Conservation (phyloP, 441 rosid species). For the Jatropha multifida region DNA sequence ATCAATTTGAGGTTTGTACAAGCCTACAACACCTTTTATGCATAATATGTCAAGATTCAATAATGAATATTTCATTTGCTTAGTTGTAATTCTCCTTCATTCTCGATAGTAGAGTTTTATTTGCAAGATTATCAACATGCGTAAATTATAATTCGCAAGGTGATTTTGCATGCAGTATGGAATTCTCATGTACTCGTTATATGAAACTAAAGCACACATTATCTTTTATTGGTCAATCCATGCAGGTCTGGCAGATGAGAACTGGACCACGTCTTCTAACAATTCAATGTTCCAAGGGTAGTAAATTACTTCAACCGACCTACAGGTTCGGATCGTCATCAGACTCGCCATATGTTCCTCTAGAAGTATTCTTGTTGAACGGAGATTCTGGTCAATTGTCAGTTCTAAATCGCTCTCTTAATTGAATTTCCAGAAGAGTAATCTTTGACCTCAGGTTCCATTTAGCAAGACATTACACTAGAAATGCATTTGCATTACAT, state of each 20-base stretch:
- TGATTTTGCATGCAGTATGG: not conserved
- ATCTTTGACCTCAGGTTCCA: too few species aligned
- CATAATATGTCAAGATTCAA: not conserved
- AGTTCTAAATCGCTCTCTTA: constrained; percentile 62
- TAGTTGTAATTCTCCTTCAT: not conserved
- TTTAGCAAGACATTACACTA: too few species aligned
- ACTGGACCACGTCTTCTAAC: constrained; percentile 79
- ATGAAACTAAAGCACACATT: not conserved
- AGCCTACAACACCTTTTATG: too few species aligned
- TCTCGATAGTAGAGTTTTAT: not conserved
- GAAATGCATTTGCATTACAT: too few species aligned
- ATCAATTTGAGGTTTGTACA: too few species aligned
- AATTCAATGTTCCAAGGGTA: constrained; percentile 67
- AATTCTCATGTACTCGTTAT: not conserved
- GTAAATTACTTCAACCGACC: constrained; percentile 76
- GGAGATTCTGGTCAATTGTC: constrained; percentile 91
- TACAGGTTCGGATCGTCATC: constrained; percentile 74
- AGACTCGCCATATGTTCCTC: constrained; percentile 73
- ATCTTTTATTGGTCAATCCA: not conserved
- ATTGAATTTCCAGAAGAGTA: constrained; percentile 24
- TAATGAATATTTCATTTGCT: not conserved
- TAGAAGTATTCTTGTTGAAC: constrained; percentile 76
- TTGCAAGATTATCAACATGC: not conserved
- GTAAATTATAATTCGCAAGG: not conserved
- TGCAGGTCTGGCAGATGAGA: constrained; percentile 98